Conservation (phyloP, 2,329 filamentous ascomycete species). For the Ophiostoma sp. region DNA sequence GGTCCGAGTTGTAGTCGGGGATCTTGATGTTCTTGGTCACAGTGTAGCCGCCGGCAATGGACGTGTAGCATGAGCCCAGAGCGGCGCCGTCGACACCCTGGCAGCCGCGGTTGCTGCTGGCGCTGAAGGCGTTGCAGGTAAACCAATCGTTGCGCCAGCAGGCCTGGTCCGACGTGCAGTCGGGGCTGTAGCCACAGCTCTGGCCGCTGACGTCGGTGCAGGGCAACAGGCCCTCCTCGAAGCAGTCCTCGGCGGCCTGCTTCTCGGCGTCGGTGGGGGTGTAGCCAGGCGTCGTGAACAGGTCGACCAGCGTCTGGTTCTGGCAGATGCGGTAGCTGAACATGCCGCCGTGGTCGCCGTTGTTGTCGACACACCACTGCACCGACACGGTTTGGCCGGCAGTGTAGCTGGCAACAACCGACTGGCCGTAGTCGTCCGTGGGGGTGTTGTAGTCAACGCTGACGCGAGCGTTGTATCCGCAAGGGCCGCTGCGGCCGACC, state of each 20-base stretch:
- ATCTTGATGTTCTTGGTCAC: constrained; percentile 11
- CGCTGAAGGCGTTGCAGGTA: constrained; percentile 5
- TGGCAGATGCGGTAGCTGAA: constrained; percentile 9
- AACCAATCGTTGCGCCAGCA: constrained; percentile 2
- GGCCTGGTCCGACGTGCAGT: constrained; percentile 6
- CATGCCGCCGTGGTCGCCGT: constrained; percentile 7
- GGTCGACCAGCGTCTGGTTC: not conserved
- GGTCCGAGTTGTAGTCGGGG: not conserved
- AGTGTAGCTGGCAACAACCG: not conserved
- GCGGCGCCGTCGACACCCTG: not conserved
- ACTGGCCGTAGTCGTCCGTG: constrained; percentile 2
- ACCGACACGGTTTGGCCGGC: not conserved
- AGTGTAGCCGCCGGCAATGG: constrained; percentile 1
- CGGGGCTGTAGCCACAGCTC: constrained; percentile 2
- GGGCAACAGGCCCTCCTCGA: constrained; percentile 4
- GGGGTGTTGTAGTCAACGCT: constrained; percentile 7
- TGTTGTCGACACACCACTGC: constrained; percentile 9
- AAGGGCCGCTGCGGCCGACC: not conserved
- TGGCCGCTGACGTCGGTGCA: constrained; percentile 1
- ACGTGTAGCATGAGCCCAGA: constrained; percentile 3
- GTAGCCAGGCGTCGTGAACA: not conserved
- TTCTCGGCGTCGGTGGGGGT: not conserved
- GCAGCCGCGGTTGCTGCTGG: not conserved
- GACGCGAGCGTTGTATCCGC: not conserved
- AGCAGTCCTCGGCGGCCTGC: constrained; percentile 6